Base-by-base conservation (phyloP, 805 yeast genomes). In the Grigorovia humatica region DNA sequence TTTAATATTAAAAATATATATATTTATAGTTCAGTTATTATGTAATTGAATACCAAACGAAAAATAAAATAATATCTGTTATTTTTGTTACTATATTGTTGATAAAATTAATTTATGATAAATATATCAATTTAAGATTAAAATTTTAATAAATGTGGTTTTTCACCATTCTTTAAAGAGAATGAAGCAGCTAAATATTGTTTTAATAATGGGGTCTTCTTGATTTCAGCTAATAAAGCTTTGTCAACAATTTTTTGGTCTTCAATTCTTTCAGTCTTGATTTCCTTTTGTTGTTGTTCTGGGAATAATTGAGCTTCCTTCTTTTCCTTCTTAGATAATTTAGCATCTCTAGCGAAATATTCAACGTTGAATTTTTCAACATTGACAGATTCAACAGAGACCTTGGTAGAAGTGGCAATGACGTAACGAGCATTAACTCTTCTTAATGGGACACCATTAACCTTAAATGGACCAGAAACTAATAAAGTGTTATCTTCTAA, bases 371-470 rank as follows among this genome's bases (percentile, higher is more conserved):
- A 90, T 78, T 90, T 91, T 70, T 88, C 77, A 63, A 86, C 88
- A 69, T 86, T 86, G 63, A 88, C 86, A 60, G 82, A 74, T 54
- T 80, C 78, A 63, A 90, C 84, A 61, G 80, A 75, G 69, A 91
- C 85, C 73, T 79, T 75, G 76, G 98, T 91, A 65, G 96, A 88
- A 71, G 98, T 90, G 70, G 96, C 97, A 77, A 90, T 90, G 66
- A 91, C 98, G 79, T 91, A 91, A 76, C 96, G 87, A 66, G 96
- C 84, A 76, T 90, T 91, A 65, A 90, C 97, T 82, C 96, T 87
- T 85, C 97, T 88, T 75, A 90, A 82, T 74, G 98, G 98, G 65
- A 90, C 98, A 80, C 98, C 98, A 79, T 90, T 90, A 70, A 90
- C 86, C 83, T 91, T 90, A 95, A 90, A 91, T 69, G 98, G 98